Base-by-base conservation (phyloP, 2,329 filamentous ascomycete genomes). In the Aspergillus melleus region DNA sequence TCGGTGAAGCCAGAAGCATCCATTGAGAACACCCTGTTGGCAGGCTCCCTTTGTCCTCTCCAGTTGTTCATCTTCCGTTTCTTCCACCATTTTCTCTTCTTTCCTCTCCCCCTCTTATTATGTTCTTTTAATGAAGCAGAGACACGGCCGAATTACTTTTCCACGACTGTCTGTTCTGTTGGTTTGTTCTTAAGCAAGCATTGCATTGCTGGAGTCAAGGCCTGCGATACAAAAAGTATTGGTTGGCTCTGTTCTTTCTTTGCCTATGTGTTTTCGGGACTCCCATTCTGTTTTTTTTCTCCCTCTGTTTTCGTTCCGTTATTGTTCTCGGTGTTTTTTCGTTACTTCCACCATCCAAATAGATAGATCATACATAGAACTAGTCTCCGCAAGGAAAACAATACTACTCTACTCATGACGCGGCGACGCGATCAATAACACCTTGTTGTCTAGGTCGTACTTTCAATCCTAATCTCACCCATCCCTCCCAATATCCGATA, bases 121-220 rank as follows among this genome's bases (percentile, higher is more conserved):
- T 22, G 44, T 49, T 22, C 22, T 26, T 53, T 55, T 55, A 26
- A 55, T 52, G 44, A 55, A 29, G 54, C 22, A 44, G 20, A 51
- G 52, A 55, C 53, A 59, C 59, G 61, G 57, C 61, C 55, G 50
- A 24, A 52, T 44, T 47, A 47, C 12, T 39, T 30, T 36, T 49
- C 55, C 58, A 56, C 59, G 52, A 60, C 29, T 51, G 49, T 51
- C 44, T 50, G 26, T 39, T 54, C n/a, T 32, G 39, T 36, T 22
- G 30, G 57, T 50, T 60, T 46, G 58, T 59, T 44, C 39, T 56
- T 57, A 19, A 52, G 44, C 60, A 61, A 52, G 56, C 49, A 61
- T 59, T 44, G 52, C 49, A 47, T 47, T 47, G 44, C 52, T 55
- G 60, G 60, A 50, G 60, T 54, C 60, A 36, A 39, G 60, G 57